phyloP scores from a whole-genome alignment of 768 basidiomycete species.

The Candolleomyces aberdarensis region DNA sequence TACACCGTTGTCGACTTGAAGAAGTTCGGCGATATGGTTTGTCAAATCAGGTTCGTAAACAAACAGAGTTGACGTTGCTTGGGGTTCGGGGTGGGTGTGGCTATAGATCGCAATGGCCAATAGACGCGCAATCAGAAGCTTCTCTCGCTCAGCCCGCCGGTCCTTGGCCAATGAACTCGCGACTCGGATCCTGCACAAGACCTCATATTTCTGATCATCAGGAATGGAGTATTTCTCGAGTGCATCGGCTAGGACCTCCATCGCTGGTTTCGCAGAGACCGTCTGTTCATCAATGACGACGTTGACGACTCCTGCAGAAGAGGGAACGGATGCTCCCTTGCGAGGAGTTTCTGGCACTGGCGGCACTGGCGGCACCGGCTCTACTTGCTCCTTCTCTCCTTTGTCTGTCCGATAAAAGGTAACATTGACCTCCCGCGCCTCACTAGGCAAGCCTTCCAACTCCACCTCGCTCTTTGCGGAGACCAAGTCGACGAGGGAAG shows the following conservation, averaged over 20 bases:
- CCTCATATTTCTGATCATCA: conserved; percentile 81
- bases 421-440: conserved; percentile 78
- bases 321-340: conserved; percentile 35
- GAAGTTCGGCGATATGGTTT: conserved; percentile 81
- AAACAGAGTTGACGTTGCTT: conserved; percentile 80
- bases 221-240: conserved; percentile 68
- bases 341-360: conserved; percentile 43
- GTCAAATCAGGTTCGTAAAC: conserved; percentile 94
- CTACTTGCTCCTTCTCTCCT: conserved; percentile 46
- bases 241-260: conserved; percentile 74
- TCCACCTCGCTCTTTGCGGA: conserved; percentile 48
- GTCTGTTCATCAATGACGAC: conserved; percentile 63
- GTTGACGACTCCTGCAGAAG: conserved; percentile 49
- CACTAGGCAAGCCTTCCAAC: conserved; percentile 62
- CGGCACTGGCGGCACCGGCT: conserved; percentile 40
- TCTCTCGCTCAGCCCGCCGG: conserved; percentile 63
- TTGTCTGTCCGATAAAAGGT: conserved; percentile 71
- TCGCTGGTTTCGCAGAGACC: conserved; percentile 58
- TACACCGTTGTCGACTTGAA: conserved; percentile 75
- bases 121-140: conserved; percentile 77
- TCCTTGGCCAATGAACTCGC: conserved; percentile 65
- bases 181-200: conserved; percentile 81
- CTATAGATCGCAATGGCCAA: conserved; percentile 90
- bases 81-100: conserved; percentile 77
- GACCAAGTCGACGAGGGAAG: conserved; percentile 73